These are phyloP conservation scores for Hemisphaericaspora lyxosophila DNA, from an alignment of 1,139 yeast species.

Conservation along the genomic window DNA sequence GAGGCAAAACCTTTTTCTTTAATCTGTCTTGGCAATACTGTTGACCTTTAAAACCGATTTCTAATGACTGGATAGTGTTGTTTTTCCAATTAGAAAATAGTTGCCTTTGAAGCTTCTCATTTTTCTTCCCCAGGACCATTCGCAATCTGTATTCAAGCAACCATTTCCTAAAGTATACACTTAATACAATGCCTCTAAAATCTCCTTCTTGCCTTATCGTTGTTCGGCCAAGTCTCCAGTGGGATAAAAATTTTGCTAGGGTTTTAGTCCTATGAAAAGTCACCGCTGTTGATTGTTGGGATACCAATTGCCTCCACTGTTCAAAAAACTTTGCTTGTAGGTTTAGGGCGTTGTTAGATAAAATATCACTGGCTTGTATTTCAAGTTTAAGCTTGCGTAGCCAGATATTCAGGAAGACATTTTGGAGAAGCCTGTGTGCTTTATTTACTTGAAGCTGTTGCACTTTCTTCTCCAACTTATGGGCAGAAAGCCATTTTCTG, in stretches of 20 bases:
- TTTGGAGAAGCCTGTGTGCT: conserved; percentile 10
- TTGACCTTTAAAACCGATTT: not conserved
- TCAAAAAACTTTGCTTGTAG: not conserved
- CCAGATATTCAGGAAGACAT: conserved; percentile 20
- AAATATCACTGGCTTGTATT: conserved; percentile 5
- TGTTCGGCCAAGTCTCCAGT: not conserved
- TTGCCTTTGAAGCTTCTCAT: not conserved
- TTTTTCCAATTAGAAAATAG: conserved; percentile 1
- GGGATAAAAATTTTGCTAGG: not conserved
- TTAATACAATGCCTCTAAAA: not conserved
- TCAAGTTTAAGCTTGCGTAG: conserved; percentile 13
- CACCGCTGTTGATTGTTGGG: conserved; percentile 6
- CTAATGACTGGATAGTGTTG: not conserved
- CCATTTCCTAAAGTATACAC: conserved; percentile 10
- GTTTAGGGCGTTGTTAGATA: not conserved
- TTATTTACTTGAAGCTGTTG: conserved; percentile 8
- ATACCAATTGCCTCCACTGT: conserved; percentile 5
- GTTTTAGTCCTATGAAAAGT: conserved; percentile 16
- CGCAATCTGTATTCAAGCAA: not conserved
- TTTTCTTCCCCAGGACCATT: not conserved
- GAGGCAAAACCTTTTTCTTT: not conserved
- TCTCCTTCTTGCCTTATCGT: not conserved
- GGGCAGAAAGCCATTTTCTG: conserved; percentile 16
- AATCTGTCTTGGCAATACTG: not conserved
- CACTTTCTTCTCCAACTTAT: conserved; percentile 1